Evolutionary conservation across 192 early-diverging fungal species (phyloP).

Genomic region (Diversispora epigaea): DNA sequence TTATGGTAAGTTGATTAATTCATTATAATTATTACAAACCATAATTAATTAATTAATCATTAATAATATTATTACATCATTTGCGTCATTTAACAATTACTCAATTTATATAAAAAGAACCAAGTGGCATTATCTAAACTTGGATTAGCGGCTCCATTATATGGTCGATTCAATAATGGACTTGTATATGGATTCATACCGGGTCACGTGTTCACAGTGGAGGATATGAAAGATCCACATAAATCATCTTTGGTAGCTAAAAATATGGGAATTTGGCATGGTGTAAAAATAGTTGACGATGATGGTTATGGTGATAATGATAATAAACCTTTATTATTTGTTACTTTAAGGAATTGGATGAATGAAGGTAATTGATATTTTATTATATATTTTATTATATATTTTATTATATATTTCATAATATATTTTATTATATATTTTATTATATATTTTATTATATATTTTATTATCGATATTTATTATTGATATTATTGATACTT

Average conservation of each 20-base stretch:
- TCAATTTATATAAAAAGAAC: too few relatives aligned
- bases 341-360: conserved; percentile 73
- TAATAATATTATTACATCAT: too few relatives aligned
- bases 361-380: conserved; percentile 49
- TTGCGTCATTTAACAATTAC: too few relatives aligned
- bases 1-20: too few relatives aligned
- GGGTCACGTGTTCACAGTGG: too few relatives aligned
- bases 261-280: conserved; percentile 81
- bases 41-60: too few relatives aligned
- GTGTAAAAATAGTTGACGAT: conserved; percentile 35
- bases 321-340: conserved; percentile 59
- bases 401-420: not conserved
- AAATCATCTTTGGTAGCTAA: conserved; percentile 76
- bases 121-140: too few relatives aligned
- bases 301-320: conserved; percentile 37
- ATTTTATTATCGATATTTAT: too few relatives aligned
- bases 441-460: not conserved
- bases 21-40: too few relatives aligned
- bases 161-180: too few relatives aligned
- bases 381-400: not conserved
- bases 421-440: conserved; percentile 6
- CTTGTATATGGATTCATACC: too few relatives aligned
- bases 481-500: conserved; percentile 11
- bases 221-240: conserved; percentile 39
- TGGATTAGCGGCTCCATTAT: too few relatives aligned